Conservation (phyloP, 1,139 yeast species). For the Kodamaea ohmeri region DNA sequence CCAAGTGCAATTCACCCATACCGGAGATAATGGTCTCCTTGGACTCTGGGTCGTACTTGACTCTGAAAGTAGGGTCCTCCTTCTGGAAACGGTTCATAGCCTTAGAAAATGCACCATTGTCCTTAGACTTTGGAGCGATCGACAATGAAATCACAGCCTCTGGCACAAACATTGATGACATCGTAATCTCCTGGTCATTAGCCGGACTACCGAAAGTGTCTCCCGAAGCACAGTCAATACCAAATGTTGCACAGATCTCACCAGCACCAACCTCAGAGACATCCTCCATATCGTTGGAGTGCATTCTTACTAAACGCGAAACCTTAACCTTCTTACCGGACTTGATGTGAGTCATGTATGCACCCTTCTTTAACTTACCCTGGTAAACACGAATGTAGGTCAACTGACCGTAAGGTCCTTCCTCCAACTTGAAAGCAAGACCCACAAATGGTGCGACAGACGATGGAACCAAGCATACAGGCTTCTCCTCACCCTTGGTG, state of each 20-base stretch:
- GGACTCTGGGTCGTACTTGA: slow-evolving; percentile 83
- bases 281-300: slow-evolving; percentile 98
- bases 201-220: slow-evolving; percentile 80
- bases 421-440: slow-evolving; percentile 95
- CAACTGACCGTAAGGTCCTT: slow-evolving; percentile 95
- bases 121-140: slow-evolving; percentile 84
- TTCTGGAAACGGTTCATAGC: slow-evolving; percentile 97
- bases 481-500: slow-evolving; percentile 55
- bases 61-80: slow-evolving; percentile 98
- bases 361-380: slow-evolving; percentile 89
- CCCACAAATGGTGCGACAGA: slow-evolving; percentile 84
- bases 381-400: slow-evolving; percentile 96
- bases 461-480: slow-evolving; percentile 75
- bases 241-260: slow-evolving; percentile 98
- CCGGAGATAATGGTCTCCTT: slow-evolving; percentile 96
- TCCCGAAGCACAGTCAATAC: slow-evolving; percentile 99
- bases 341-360: slow-evolving; percentile 83
- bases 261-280: slow-evolving; percentile 95
- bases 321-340: slow-evolving; percentile 93
- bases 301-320: slow-evolving; percentile 97
- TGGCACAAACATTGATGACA: slow-evolving; percentile 98
- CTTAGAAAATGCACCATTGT: slow-evolving; percentile 81
- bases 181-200: slow-evolving; percentile 73
- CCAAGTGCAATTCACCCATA: slow-evolving; percentile 97
- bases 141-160: slow-evolving; percentile 96